phyloP scores from a whole-genome alignment of 208 protist species.

The Leishmania martiniquensis region DNA sequence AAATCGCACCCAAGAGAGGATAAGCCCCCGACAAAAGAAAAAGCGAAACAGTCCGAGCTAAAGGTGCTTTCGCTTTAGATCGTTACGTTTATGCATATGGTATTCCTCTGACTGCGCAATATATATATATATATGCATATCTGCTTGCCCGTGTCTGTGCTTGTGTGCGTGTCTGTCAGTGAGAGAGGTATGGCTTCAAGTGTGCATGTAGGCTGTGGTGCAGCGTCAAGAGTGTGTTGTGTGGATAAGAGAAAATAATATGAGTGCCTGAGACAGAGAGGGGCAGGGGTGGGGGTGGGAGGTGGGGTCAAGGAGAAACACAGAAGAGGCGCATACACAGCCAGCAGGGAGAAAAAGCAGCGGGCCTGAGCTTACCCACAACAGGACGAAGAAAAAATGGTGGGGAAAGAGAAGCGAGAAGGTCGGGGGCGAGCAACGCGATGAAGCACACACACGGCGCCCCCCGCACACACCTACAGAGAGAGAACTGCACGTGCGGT shows the following conservation, averaged over 20 bases:
- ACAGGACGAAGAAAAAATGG: neutral
- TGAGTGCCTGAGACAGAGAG: neutral
- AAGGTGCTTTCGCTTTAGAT: no score
- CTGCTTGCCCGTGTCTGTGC: neutral
- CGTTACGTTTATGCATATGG: no score
- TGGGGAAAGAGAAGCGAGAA: neutral
- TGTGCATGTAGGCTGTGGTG: neutral
- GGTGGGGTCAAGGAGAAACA: neutral
- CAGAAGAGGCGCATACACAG: neutral
- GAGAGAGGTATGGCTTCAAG: neutral
- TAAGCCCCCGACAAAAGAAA: no score
- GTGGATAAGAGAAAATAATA: neutral
- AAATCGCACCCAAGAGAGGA: no score
- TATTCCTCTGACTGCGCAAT: no score
- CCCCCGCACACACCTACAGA: neutral
- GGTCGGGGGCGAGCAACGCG: neutral
- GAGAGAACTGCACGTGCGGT: neutral
- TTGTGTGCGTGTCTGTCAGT: neutral
- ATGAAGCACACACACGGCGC: neutral
- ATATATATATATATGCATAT: neutral
- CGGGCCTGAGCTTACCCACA: neutral
- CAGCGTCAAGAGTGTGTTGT: neutral
- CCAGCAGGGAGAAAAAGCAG: neutral
- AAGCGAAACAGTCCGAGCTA: neutral
- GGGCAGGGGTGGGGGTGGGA: neutral